These are phyloP conservation scores for Dactylellina sp. DNA, from an alignment of 2,329 filamentous ascomycete genomes.

Conservation along the genomic window DNA sequence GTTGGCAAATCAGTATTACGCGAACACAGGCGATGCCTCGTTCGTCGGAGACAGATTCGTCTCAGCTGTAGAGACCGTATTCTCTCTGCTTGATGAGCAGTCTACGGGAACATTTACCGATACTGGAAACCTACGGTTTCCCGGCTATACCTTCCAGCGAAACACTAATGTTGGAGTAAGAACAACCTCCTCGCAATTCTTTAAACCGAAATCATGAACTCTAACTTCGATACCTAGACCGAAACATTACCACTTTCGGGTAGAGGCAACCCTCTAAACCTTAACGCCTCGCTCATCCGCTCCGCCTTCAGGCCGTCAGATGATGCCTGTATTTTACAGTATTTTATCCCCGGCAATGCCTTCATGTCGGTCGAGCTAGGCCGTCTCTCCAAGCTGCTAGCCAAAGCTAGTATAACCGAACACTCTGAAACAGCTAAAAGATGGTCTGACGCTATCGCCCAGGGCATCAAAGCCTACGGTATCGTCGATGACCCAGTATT, in stretches of 20 bases:
- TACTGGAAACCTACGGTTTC: conserved; percentile 71
- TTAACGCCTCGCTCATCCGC: conserved; percentile 84
- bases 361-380: conserved; percentile 93
- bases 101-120: conserved; percentile 82
- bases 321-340: conserved; percentile 92
- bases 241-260: conserved; percentile 87
- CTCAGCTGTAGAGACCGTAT: conserved; percentile 77
- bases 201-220: background rate
- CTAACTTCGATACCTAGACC: conserved; percentile 66
- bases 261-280: conserved; percentile 89
- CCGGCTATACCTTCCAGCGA: conserved; percentile 86
- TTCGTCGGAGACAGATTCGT: conserved; percentile 86
- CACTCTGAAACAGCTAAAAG: conserved; percentile 65
- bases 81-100: conserved; percentile 81
- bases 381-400: conserved; percentile 77
- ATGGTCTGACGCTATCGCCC: conserved; percentile 74
- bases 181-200: background rate
- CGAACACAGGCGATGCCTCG: conserved; percentile 79
- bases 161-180: conserved; percentile 74
- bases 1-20: conserved; percentile 85
- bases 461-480: conserved; percentile 86
- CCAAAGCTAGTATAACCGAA: conserved; percentile 57
- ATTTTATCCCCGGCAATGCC: conserved; percentile 94
- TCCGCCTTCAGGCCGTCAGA: conserved; percentile 95
- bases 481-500: conserved; percentile 80